Conservation (phyloP, 129 eudicot species). For the Logfia minima region DNA sequence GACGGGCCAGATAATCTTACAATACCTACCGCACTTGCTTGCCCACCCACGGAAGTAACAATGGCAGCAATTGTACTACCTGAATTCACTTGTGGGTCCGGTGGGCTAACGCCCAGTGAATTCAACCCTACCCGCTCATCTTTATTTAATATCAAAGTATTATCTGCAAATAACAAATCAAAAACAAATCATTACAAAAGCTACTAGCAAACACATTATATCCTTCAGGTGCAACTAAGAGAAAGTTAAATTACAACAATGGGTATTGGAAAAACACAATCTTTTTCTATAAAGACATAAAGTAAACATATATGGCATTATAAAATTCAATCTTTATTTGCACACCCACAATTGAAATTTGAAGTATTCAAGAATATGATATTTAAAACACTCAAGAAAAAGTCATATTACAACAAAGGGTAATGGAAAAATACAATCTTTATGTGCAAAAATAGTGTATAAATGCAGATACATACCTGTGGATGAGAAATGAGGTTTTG, state of each 20-base stretch:
- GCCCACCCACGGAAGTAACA: slow-evolving; percentile 93
- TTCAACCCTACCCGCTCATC: slow-evolving; percentile 62
- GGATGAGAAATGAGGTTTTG: slow-evolving; percentile 33
- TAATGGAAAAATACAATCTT: not conserved
- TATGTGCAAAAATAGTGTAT: not conserved
- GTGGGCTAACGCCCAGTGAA: slow-evolving; percentile 19
- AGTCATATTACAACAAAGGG: not conserved
- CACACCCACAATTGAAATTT: no score
- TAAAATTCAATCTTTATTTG: no score
- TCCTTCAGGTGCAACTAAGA: not conserved
- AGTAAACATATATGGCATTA: no score
- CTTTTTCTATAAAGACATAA: not conserved
- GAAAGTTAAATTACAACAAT: not conserved
- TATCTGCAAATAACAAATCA: slow-evolving; percentile 33
- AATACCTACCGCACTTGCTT: slow-evolving; percentile 91
- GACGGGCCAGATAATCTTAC: slow-evolving; percentile 86
- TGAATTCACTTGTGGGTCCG: slow-evolving; percentile 40
- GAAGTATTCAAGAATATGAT: no score
- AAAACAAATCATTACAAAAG: not conserved
- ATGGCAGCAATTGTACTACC: slow-evolving; percentile 92
- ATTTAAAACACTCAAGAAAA: no score
- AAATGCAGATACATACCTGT: not conserved
- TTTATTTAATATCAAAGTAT: slow-evolving; percentile 41
- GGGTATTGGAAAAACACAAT: not conserved
- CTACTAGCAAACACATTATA: not conserved